phyloP scores from a whole-genome alignment of 768 basidiomycete genomes.

The Termitomyces eurrhizus region DNA sequence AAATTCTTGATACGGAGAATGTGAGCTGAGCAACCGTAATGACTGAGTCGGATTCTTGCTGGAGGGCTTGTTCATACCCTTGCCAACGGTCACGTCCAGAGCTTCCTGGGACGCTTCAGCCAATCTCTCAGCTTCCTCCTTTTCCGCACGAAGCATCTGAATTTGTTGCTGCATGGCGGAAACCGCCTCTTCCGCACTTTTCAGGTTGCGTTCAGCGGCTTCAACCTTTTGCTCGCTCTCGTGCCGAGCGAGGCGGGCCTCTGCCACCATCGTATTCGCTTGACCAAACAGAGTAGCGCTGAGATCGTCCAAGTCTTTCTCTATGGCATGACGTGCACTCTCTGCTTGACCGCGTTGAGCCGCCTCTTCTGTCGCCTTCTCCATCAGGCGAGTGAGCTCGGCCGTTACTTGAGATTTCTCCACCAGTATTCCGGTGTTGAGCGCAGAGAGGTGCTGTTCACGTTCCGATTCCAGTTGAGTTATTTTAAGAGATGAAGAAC shows the following conservation, averaged over 20 bases:
- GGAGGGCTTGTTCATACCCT: slow-evolving; percentile 51
- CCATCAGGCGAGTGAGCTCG: slow-evolving; percentile 92
- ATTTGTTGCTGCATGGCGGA: slow-evolving; percentile 81
- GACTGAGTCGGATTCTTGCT: slow-evolving; percentile 23
- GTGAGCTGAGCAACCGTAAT: slow-evolving; percentile 56
- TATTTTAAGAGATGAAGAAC: slow-evolving; percentile 60
- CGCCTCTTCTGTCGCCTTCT: slow-evolving; percentile 90
- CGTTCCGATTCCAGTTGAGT: slow-evolving; percentile 83
- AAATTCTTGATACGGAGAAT: slow-evolving; percentile 80
- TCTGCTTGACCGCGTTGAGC: slow-evolving; percentile 89
- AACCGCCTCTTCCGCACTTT: slow-evolving; percentile 82
- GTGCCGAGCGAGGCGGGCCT: slow-evolving; percentile 68
- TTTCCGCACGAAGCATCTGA: slow-evolving; percentile 68
- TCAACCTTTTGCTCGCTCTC: slow-evolving; percentile 71
- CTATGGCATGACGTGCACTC: slow-evolving; percentile 74
- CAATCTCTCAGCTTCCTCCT: slow-evolving; percentile 54
- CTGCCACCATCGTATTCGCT: slow-evolving; percentile 98
- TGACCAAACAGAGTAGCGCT: slow-evolving; percentile 87
- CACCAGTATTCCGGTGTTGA: slow-evolving; percentile 89
- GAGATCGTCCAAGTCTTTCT: slow-evolving; percentile 93
- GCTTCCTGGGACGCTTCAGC: slow-evolving; percentile 43
- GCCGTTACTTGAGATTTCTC: slow-evolving; percentile 87
- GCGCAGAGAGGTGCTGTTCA: slow-evolving; percentile 80
- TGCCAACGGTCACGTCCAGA: slow-evolving; percentile 73
- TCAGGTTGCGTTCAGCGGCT: slow-evolving; percentile 72